Evolutionary conservation across 345 rosid species (phyloP).

Genomic region (Salix arbutifolia): DNA sequence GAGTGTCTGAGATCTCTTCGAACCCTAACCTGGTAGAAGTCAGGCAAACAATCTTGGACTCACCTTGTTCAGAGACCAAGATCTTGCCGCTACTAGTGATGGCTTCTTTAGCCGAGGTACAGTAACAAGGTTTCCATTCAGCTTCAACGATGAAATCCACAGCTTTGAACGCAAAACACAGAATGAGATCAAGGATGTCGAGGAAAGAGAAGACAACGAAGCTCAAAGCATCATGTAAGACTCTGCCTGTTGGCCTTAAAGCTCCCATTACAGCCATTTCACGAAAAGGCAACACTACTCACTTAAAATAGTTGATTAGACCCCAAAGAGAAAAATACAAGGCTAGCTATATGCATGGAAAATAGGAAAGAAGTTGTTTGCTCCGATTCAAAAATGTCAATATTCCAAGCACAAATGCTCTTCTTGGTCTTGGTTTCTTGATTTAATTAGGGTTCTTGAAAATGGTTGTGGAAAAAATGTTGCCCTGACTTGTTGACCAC

Average conservation of each 20-base stretch:
- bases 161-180: constrained; percentile 68
- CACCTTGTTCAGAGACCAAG: constrained; percentile 75
- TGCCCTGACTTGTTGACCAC: constrained; percentile 4
- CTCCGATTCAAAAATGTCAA: background rate
- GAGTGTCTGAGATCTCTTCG: constrained; percentile 92
- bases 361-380: background rate
- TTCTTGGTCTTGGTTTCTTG: constrained; percentile 1
- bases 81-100: constrained; percentile 56
- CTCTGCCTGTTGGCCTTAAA: constrained; percentile 11
- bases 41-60: constrained; percentile 64
- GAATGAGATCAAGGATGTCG: constrained; percentile 62
- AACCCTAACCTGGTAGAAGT: constrained; percentile 66
- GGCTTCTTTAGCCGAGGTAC: constrained; percentile 63
- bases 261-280: constrained; percentile 16
- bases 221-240: constrained; percentile 38
- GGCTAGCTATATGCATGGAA: background rate
- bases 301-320: background rate
- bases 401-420: background rate
- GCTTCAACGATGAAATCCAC: constrained; percentile 75
- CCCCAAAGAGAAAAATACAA: background rate
- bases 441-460: constrained; percentile 6
- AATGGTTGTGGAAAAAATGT: background rate
- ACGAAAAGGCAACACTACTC: background rate
- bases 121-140: constrained; percentile 83
- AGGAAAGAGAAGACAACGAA: constrained; percentile 74